A percentile compares a stretch with the other conserved stretches of the same genome.
These are phyloP conservation scores for Microbotryomycetes sp. DNA, from an alignment of 1,284 basidiomycete genomes.

Conservation along the genomic window DNA sequence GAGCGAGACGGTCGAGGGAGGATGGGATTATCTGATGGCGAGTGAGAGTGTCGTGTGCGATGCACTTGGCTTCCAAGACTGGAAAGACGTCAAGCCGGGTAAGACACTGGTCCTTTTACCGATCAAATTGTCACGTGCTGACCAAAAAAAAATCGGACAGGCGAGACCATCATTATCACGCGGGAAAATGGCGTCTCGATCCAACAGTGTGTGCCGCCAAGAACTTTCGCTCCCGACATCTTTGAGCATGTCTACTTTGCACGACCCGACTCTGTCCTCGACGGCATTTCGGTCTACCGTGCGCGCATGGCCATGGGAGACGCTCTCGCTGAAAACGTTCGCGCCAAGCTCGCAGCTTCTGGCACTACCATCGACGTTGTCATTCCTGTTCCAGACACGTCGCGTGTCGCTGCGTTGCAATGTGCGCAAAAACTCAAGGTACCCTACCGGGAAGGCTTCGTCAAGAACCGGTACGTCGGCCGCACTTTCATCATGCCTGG, in stretches of 20 bases:
- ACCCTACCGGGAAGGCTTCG: conserved; percentile 96
- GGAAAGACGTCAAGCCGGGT: conserved; percentile 91
- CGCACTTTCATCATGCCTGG: conserved; percentile 99
- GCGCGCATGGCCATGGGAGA: conserved; percentile 99
- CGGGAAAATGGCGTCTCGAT: conserved; percentile 58
- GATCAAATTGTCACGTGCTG: background rate
- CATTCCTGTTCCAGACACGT: conserved; percentile 97
- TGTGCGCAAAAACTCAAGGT: conserved; percentile 81
- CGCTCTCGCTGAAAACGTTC: conserved; percentile 60
- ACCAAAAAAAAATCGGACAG: conserved; percentile 43
- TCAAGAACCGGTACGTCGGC: conserved; percentile 98
- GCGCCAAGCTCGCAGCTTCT: conserved; percentile 15
- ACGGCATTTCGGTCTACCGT: conserved; percentile 95
- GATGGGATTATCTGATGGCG: conserved; percentile 76
- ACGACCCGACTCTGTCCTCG: conserved; percentile 92
- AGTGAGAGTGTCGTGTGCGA: conserved; percentile 96
- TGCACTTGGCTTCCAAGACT: conserved; percentile 80
- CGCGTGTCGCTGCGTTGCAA: conserved; percentile 90
- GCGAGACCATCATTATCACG: conserved; percentile 93
- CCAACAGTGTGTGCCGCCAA: conserved; percentile 61
- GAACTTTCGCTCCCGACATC: conserved; percentile 90
- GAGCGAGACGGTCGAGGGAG: conserved; percentile 29
- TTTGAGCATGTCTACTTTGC: conserved; percentile 99
- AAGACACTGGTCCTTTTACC: no score
- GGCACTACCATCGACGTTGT: conserved; percentile 82